Conservation (phyloP, 345 rosid species). For the Rhizophora apiculata region DNA sequence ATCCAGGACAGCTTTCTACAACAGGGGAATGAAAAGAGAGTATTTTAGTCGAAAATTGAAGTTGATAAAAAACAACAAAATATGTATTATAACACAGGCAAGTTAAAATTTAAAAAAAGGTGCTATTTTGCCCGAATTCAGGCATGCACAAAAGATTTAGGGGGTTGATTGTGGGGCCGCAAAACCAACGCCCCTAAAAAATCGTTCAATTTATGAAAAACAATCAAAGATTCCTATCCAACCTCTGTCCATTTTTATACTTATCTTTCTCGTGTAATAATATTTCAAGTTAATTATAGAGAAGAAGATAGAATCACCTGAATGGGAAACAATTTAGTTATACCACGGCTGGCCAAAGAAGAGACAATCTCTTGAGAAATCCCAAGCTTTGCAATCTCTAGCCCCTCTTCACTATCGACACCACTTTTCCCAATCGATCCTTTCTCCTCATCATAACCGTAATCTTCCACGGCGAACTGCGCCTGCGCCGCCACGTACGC, state of each 20-base stretch:
- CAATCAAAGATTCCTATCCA: no score
- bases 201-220: no score
- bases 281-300: no score
- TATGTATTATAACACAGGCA: no score
- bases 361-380: constrained; percentile 69
- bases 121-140: no score
- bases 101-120: no score
- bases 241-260: no score
- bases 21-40: constrained; percentile 1
- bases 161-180: no score
- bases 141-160: no score
- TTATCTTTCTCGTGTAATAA: no score
- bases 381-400: constrained; percentile 62
- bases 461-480: constrained; percentile 53
- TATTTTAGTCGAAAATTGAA: not conserved
- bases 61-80: not conserved
- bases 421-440: constrained; percentile 8
- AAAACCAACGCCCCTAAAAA: no score
- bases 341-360: constrained; percentile 61
- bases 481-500: constrained; percentile 39
- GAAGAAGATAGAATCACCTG: constrained; percentile 42
- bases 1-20: constrained; percentile 83
- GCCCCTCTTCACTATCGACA: constrained; percentile 50
- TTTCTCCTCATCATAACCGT: constrained; percentile 39
- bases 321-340: constrained; percentile 78